phyloP scores from a whole-genome alignment of 495 filamentous ascomycete genomes.

The Xylaria intraflava region DNA sequence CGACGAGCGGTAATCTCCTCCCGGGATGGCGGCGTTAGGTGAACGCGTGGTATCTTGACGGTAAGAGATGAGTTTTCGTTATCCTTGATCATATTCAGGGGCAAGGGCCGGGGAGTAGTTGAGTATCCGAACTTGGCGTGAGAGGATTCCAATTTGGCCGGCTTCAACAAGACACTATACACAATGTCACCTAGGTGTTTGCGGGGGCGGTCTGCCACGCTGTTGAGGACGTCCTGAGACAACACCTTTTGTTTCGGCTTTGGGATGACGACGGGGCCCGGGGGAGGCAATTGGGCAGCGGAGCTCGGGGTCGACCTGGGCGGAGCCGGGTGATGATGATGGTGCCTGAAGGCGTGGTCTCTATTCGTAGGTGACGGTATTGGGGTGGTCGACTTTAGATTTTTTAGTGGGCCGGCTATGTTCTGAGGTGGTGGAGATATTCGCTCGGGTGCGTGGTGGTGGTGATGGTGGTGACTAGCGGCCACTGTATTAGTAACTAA shows the following conservation, averaged over 20 bases:
- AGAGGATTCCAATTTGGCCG: conserved; percentile 40
- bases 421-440: conserved; percentile 38
- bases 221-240: conserved; percentile 61
- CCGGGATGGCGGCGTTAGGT: conserved; percentile 58
- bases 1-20: conserved; percentile 74
- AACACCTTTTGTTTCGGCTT: conserved; percentile 58
- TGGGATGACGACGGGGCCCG: conserved; percentile 40
- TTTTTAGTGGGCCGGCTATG: conserved; percentile 33
- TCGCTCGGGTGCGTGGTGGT: conserved; percentile 65
- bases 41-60: conserved; percentile 73
- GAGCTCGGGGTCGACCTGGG: conserved; percentile 30
- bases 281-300: conserved; percentile 26
- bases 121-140: conserved; percentile 60
- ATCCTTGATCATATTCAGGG: conserved; percentile 59
- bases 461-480: conserved; percentile 62
- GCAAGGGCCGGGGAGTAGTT: conserved; percentile 67
- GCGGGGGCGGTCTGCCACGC: conserved; percentile 61
- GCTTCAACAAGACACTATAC: conserved; percentile 48
- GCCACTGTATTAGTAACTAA: conserved; percentile 17
- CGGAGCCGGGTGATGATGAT: conserved; percentile 33
- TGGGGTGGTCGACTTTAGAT: conserved; percentile 42
- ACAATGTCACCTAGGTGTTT: conserved; percentile 65
- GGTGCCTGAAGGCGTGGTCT: conserved; percentile 37
- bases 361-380: conserved; percentile 52
- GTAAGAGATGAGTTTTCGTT: conserved; percentile 89